These are phyloP conservation scores for Coemansia sp. DNA, from an alignment of 192 early-diverging fungal species.

Conservation along the genomic window DNA sequence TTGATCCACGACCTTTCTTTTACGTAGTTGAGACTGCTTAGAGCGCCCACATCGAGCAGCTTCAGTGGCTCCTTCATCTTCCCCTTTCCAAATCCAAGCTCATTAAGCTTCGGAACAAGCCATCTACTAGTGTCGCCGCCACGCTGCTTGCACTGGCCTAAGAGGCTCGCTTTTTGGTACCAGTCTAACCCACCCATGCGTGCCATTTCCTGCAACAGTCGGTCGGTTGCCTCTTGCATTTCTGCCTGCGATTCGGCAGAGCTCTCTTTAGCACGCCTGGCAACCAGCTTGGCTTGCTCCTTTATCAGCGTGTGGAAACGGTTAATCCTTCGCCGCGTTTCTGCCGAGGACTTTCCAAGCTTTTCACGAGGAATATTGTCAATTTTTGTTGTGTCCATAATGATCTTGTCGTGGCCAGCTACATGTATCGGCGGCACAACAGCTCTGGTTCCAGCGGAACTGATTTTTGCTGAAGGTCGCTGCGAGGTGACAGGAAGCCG, in stretches of 20 bases:
- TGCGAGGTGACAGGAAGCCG: slow-evolving; percentile 26
- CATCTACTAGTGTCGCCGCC: slow-evolving; percentile 83
- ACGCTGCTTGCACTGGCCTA: slow-evolving; percentile 78
- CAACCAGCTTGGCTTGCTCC: slow-evolving; percentile 58
- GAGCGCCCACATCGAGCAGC: slow-evolving; percentile 83
- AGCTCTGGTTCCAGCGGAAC: slow-evolving; percentile 1
- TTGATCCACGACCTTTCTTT: slow-evolving; percentile 64
- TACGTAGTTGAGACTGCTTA: slow-evolving; percentile 73
- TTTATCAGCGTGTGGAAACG: slow-evolving; percentile 82
- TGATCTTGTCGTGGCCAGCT: slow-evolving; percentile 25
- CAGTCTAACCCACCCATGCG: slow-evolving; percentile 80
- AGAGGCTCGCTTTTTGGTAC: slow-evolving; percentile 80
- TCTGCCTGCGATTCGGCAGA: slow-evolving; percentile 43
- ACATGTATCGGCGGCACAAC: slow-evolving; percentile 38
- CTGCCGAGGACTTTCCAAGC: slow-evolving; percentile 61
- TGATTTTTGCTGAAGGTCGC: background rate
- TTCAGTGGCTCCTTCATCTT: slow-evolving; percentile 27
- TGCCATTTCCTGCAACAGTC: slow-evolving; percentile 33
- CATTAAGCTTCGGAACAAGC: slow-evolving; percentile 64
- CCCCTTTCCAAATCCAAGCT: slow-evolving; percentile 17
- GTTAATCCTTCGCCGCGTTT: slow-evolving; percentile 69
- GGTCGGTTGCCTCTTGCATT: slow-evolving; percentile 53
- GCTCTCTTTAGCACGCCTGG: slow-evolving; percentile 15
- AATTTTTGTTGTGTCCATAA: slow-evolving; percentile 10
- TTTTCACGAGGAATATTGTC: slow-evolving; percentile 16